A percentile compares a stretch with the other conserved stretches of the same genome.
Conservation (phyloP, 768 basidiomycete genomes). For the Postia placenta region DNA sequence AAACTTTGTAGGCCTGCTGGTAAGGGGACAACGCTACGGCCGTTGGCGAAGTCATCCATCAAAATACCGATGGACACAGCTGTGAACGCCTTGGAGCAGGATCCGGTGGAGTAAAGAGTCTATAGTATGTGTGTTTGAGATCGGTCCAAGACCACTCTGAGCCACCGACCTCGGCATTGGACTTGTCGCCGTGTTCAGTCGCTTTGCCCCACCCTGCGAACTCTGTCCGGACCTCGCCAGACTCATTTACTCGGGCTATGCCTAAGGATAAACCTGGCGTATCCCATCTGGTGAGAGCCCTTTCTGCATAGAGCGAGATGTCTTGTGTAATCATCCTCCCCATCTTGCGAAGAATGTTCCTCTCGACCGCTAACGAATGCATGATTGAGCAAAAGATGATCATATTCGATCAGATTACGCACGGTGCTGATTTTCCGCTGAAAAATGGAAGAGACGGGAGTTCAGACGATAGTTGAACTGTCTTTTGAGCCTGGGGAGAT, state of each 20-base stretch:
- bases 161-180: slow-evolving; percentile 10
- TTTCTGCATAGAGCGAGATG: neutral
- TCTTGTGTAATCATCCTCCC: neutral
- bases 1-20: slow-evolving; percentile 15
- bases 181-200: slow-evolving; percentile 9
- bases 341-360: no score
- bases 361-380: no score
- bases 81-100: slow-evolving; percentile 27
- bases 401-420: no score
- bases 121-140: slow-evolving; percentile 2
- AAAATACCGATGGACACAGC: slow-evolving; percentile 24
- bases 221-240: neutral
- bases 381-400: no score
- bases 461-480: no score
- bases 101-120: slow-evolving; percentile 26
- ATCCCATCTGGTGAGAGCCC: neutral
- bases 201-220: slow-evolving; percentile 9
- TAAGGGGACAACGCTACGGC: slow-evolving; percentile 20
- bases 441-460: no score
- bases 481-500: no score
- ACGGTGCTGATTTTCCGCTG: no score
- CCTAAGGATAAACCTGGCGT: neutral
- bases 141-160: neutral
- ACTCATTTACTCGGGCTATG: neutral
- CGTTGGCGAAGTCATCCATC: slow-evolving; percentile 27